Evolutionary conservation across 495 filamentous ascomycete species (phyloP).

Genomic region (Hypoxylon intermedium): DNA sequence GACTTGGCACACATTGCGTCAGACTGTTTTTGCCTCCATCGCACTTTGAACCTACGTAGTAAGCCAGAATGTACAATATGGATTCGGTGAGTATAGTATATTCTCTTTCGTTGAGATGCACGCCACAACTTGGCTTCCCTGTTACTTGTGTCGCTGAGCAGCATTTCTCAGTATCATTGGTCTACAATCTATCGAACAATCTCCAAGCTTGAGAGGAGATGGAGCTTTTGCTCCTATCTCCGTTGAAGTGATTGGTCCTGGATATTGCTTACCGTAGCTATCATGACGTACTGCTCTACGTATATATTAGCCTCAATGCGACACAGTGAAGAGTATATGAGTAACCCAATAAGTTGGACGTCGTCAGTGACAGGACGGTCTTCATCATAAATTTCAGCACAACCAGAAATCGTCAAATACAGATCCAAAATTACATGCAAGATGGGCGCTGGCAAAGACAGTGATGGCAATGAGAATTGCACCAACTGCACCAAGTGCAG

Average conservation of each 20-base stretch:
- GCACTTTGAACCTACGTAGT: too few species aligned
- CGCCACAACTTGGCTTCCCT: background rate
- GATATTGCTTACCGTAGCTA: background rate
- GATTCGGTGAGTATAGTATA: too few species aligned
- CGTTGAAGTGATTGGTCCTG: slow-evolving; percentile 1
- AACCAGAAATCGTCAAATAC: background rate
- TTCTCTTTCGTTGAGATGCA: too few species aligned
- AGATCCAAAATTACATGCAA: background rate
- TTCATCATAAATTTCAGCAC: background rate
- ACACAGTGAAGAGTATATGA: background rate
- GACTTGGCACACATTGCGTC: too few species aligned
- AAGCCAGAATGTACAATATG: too few species aligned
- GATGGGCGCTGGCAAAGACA: slow-evolving; percentile 2
- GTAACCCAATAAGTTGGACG: background rate
- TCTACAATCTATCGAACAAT: background rate
- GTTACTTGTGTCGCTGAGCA: too few species aligned
- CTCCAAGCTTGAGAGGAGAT: background rate
- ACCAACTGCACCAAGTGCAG: slow-evolving; percentile 1
- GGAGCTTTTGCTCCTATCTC: slow-evolving; percentile 10
- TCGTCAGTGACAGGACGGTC: background rate
- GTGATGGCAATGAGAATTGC: slow-evolving; percentile 5
- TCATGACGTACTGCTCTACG: background rate
- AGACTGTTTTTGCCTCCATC: too few species aligned
- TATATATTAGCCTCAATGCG: background rate
- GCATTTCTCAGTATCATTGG: too few species aligned